Evolutionary conservation across 2,329 filamentous ascomycete genomes (phyloP), one percentile per base, ranked within the genome.

Genomic region (Nigrograna mackinnonii): DNA sequence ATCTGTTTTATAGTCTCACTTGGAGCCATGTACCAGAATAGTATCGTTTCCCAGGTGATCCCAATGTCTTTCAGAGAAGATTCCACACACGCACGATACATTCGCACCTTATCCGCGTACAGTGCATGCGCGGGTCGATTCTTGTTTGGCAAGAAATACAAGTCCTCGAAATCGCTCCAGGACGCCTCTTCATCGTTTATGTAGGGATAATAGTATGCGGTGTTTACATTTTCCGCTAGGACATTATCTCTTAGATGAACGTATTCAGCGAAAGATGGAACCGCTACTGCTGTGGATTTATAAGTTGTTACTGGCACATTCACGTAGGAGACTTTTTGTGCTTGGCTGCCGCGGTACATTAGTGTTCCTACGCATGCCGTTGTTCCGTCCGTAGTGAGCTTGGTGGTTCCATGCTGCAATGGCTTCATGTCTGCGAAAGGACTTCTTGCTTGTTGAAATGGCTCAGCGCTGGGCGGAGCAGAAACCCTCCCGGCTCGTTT

Each of bases 261-360:
- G 44, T 71, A 74, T 43, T 73, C 68, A 2, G 60, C 65, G 49
- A 71, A 75, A 7, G 44, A 45, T 3, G 72, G 72, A 17, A 73
- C 46, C 2, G 39, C 21, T 11, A 55, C 35, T 22, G 48, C 47
- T 12, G 45, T 46, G 4, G 52, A 47, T 17, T 38, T 46, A 39
- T 56, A 60, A 16, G 22, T 45, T 17, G 51, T 66, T 7, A 50
- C 20, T 14, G 39, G 37, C 4, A 36, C 17, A n/a, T n/a, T n/a
- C n/a, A n/a, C n/a, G n/a, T n/a, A n/a, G n/a, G n/a, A n/a, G n/a
- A n/a, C n/a, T n/a, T n/a, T n/a, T n/a, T n/a, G n/a, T n/a, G n/a
- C n/a, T n/a, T n/a, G n/a, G n/a, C n/a, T n/a, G n/a, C n/a, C n/a
- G n/a, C n/a, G n/a, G n/a, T n/a, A n/a, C n/a, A n/a, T n/a, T n/a